Evolutionary conservation across 2,329 filamentous ascomycete genomes (phyloP).

Genomic region (Cercospora zeae-maydis): DNA sequence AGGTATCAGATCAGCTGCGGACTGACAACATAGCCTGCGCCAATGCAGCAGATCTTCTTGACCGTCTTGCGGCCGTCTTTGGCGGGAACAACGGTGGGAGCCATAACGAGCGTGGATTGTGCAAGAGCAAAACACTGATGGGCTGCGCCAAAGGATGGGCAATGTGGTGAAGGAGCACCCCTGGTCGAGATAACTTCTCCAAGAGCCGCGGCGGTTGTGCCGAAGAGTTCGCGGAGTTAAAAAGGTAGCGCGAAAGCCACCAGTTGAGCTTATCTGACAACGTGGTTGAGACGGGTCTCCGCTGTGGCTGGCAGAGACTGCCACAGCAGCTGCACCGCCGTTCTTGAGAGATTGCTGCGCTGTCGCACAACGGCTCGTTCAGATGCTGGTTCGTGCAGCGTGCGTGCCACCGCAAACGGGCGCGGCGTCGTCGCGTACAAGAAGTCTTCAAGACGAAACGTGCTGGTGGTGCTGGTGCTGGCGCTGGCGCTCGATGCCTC

Average conservation of each 20-base stretch:
- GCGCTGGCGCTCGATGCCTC: not conserved
- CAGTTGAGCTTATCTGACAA: not conserved
- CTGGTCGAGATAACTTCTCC: not conserved
- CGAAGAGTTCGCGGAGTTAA: not conserved
- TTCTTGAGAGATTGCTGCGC: not conserved
- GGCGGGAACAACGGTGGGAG: not conserved
- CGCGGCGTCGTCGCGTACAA: not conserved
- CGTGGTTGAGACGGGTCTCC: conserved; percentile 1
- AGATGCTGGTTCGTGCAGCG: conserved; percentile 2
- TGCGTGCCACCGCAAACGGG: not conserved
- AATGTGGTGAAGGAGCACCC: not conserved
- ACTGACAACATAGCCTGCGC: conserved; percentile 70
- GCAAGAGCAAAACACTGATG: not conserved
- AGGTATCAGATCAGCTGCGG: not conserved
- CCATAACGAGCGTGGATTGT: not conserved
- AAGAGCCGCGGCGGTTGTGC: conserved; percentile 1
- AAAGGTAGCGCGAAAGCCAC: conserved; percentile 2
- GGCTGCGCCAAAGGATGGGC: not conserved
- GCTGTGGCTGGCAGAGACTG: not conserved
- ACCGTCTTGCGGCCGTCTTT: conserved; percentile 12
- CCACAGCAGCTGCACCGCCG: not conserved
- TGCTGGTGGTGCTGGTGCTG: not conserved
- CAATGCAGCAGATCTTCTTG: conserved; percentile 66
- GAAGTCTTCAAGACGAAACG: too few species aligned
- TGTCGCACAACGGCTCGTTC: not conserved